Base-by-base conservation (phyloP, 2,329 filamentous ascomycete species). In the Aquanectria penicillioides region DNA sequence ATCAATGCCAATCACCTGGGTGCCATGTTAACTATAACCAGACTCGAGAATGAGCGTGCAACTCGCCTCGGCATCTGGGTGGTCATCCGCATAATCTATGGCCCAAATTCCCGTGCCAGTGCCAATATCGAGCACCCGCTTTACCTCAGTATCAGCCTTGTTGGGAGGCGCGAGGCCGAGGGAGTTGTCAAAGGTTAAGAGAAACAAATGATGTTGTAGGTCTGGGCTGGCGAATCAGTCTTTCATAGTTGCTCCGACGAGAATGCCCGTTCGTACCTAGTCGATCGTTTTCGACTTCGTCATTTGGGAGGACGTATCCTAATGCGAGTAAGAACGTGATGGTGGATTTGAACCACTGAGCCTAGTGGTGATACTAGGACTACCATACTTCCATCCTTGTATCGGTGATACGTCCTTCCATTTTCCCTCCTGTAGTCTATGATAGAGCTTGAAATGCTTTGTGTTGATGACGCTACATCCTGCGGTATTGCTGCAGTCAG, bases 91-190 rank as follows among this genome's bases (percentile, higher is more conserved):
- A 57, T 70, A 75, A 37, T 75, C 73, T 1, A 73, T 66, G 18
- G 72, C 69, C 74, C 73, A 75, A 26, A 69, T 61, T 6, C 73
- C 73, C 0, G 72, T 74, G 5, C 73, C 73, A 2, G 70, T 73
- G n/a, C 74, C 73, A 6, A 72, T 56, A 37, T 75, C 73, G 13
- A 75, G 61, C 15, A 70, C 70, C 10, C 67, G 65, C 66, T 5
- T 66, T 65, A 9, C 36, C 61, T 31, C 59, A 60, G 13, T 40
- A 58, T 18, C 61, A 61, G 26, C 67, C 59, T 15, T 65, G 63
- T 9, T 71, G 17, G 10, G 66, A n/a, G n/a, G n/a, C n/a, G n/a
- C n/a, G n/a, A n/a, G n/a, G n/a, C n/a, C 53, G 17, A 71, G 61
- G 22, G 64, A 60, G 31, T 64, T 63, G 23, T 71, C 63, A n/a